These are phyloP conservation scores for Dinochytrium kinnereticum DNA, from an alignment of 371 early-diverging fungal species.

Conservation along the genomic window DNA sequence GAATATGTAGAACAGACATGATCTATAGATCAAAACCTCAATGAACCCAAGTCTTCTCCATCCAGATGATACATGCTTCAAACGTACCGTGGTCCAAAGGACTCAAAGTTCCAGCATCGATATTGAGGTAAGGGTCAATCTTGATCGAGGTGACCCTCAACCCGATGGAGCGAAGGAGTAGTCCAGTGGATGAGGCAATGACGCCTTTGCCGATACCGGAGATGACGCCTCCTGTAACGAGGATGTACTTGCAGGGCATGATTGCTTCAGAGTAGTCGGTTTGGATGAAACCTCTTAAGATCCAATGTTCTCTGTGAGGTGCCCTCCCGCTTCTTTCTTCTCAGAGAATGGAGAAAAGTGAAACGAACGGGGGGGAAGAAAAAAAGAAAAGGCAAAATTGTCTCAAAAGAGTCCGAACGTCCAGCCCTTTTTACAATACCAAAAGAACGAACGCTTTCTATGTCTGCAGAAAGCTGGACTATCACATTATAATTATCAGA, in stretches of 20 bases:
- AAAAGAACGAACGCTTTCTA: too few relatives aligned
- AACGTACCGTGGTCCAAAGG: slow-evolving; percentile 95
- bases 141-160: slow-evolving; percentile 98
- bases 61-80: background rate
- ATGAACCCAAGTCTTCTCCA: too few relatives aligned
- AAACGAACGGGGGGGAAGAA: background rate
- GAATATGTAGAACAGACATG: too few relatives aligned
- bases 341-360: background rate
- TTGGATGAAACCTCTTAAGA: background rate
- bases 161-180: slow-evolving; percentile 93
- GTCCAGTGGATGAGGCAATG: slow-evolving; percentile 97
- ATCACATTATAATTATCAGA: background rate
- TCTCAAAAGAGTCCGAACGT: background rate
- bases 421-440: background rate
- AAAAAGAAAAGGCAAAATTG: background rate
- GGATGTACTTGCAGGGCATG: slow-evolving; percentile 80
- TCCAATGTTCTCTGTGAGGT: too few relatives aligned
- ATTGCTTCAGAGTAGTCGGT: background rate
- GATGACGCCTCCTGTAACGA: slow-evolving; percentile 98
- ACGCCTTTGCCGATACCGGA: slow-evolving; percentile 99
- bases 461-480: too few relatives aligned
- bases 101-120: slow-evolving; percentile 97
- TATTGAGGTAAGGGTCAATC: slow-evolving; percentile 99
- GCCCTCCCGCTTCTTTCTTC: background rate
- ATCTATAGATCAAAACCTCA: too few relatives aligned